Conservation (phyloP, 192 early-diverging fungal species). For the Dimargaris verticillata region DNA sequence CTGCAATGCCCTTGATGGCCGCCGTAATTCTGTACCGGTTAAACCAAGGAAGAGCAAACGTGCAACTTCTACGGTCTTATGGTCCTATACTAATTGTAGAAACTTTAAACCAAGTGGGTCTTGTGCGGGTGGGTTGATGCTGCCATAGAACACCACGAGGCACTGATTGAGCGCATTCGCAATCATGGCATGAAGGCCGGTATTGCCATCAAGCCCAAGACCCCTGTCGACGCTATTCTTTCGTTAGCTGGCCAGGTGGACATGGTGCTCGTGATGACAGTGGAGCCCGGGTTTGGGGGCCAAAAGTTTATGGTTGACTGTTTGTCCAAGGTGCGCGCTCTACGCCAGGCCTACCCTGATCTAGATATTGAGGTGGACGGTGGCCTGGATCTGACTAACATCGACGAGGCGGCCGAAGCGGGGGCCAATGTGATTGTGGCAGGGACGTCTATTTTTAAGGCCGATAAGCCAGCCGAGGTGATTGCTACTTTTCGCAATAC, state of each 20-base stretch:
- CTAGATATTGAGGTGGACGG: slow-evolving; percentile 94
- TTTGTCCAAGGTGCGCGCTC: slow-evolving; percentile 61
- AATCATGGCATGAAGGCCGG: slow-evolving; percentile 80
- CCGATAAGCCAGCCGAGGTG: slow-evolving; percentile 45
- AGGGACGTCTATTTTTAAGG: slow-evolving; percentile 80
- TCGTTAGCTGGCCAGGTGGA: slow-evolving; percentile 48
- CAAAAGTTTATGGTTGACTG: slow-evolving; percentile 82
- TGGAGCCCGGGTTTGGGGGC: slow-evolving; percentile 94
- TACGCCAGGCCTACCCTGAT: slow-evolving; percentile 62
- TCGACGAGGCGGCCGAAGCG: slow-evolving; percentile 69
- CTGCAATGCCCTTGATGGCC: no score
- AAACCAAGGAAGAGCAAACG: no score
- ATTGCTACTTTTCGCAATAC: slow-evolving; percentile 43
- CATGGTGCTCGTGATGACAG: slow-evolving; percentile 90
- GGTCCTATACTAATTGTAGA: no score
- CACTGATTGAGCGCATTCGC: slow-evolving; percentile 68
- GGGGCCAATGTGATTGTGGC: slow-evolving; percentile 98
- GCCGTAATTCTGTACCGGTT: no score
- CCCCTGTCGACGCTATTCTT: slow-evolving; percentile 43
- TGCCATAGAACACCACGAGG: slow-evolving; percentile 26
- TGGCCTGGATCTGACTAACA: slow-evolving; percentile 65
- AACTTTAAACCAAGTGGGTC: no score
- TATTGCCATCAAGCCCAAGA: slow-evolving; percentile 81
- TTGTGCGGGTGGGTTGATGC: no score
- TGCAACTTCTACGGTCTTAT: no score